Base-by-base conservation (phyloP, 1,139 yeast species). In the Hemisphaericaspora xylanilytica region DNA sequence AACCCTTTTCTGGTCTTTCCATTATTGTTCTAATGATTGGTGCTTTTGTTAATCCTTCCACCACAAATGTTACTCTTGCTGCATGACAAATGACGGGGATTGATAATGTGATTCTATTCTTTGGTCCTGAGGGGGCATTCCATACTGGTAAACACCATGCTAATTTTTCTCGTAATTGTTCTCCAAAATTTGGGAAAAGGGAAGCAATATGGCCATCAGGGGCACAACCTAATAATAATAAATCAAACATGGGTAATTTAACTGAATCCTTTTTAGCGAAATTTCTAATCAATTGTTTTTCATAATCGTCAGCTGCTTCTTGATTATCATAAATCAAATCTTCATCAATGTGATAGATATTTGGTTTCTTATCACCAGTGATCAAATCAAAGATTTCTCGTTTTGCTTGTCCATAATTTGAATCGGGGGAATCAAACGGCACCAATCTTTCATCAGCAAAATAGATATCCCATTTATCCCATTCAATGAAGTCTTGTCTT, bases 171-270 rank as follows among this genome's bases (percentile, higher is more conserved):
- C 97, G 76, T 49, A 92, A 71, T 41, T 85, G 82, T 49, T 87
- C 94, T 20, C 76, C 76, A 57, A 87, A 94, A 56, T 85, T 85
- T 13, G 98, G 98, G 70, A 92, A 92, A 44, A 92, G 75, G 18
- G 96, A 88, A 39, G 97, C 96, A 53, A 90, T 87, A 59, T 92
- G 98, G 20, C 98, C 98, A 61, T 92, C 98, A 3, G 98, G 98
- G 0, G 98, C 98, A 71, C 97, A 90, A 15, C 98, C 98, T 46
- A 92, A 73, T 48, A 92, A 69, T 47, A 92, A 75, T 44, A 92
- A 67, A 62, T 92, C 98, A 67, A 92, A 92, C 80, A 87, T 81
- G 42, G 98, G 98, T 47, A 90, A 73, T 63, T 90, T 89, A 44
- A 92, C 97, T 13, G 96, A 84, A 61, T 90, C 97, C 59, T 92